phyloP scores from a whole-genome alignment of 2,329 filamentous ascomycete species.

The Bipolaris cookei region DNA sequence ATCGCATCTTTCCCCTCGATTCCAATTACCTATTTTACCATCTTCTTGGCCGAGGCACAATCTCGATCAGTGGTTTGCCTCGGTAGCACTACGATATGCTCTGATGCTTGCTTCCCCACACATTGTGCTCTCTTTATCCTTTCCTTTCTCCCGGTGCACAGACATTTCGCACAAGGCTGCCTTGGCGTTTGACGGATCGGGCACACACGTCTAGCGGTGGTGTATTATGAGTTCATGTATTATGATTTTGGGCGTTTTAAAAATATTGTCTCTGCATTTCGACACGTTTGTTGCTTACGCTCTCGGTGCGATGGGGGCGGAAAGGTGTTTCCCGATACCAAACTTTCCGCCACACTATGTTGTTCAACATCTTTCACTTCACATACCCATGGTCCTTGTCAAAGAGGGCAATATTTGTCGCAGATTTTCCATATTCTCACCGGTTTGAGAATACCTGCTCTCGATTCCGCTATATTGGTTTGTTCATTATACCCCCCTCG shows the following conservation, averaged over 20 bases:
- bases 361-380: background rate
- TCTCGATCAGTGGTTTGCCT: slow-evolving; percentile 1
- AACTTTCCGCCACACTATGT: slow-evolving; percentile 7
- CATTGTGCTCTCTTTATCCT: slow-evolving; percentile 6
- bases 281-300: slow-evolving; percentile 17
- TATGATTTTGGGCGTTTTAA: slow-evolving; percentile 24
- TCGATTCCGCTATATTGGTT: slow-evolving; percentile 5
- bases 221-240: slow-evolving; percentile 26
- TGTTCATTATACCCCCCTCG: slow-evolving; percentile 16
- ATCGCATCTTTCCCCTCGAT: background rate
- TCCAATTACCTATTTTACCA: background rate
- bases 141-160: slow-evolving; percentile 23
- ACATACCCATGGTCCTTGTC: slow-evolving; percentile 7
- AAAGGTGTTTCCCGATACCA: slow-evolving; percentile 7
- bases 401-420: slow-evolving; percentile 5
- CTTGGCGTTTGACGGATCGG: slow-evolving; percentile 17
- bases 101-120: slow-evolving; percentile 5
- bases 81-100: slow-evolving; percentile 20
- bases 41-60: slow-evolving; percentile 6
- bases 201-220: slow-evolving; percentile 12
- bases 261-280: slow-evolving; percentile 15
- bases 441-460: slow-evolving; percentile 1
- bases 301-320: slow-evolving; percentile 18
- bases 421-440: background rate
- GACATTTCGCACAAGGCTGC: slow-evolving; percentile 5